Conservation (phyloP, 2,329 filamentous ascomycete species). For the Ophiocordyceps camponoti-saundersi region DNA sequence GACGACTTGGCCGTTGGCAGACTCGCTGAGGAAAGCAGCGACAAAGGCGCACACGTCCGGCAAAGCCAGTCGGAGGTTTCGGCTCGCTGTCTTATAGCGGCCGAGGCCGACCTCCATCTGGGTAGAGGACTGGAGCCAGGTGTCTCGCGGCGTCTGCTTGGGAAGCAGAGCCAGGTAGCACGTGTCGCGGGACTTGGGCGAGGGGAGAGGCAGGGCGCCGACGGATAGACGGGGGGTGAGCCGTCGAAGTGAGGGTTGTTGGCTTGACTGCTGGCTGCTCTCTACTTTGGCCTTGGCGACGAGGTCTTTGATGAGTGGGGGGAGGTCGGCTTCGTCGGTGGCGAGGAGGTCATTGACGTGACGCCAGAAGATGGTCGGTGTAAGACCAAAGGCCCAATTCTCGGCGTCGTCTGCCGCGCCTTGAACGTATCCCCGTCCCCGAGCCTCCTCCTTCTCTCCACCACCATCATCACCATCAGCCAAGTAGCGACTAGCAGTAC, state of each 20-base stretch:
- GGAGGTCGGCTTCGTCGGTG: constrained; percentile 33
- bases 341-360: constrained; percentile 43
- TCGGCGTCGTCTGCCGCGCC: constrained; percentile 91
- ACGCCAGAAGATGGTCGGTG: constrained; percentile 63
- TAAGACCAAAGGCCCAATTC: constrained; percentile 75
- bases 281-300: too few relatives aligned
- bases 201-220: constrained; percentile 13
- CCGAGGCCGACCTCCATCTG: constrained; percentile 46
- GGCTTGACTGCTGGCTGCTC: not conserved
- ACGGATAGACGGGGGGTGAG: constrained; percentile 21
- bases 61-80: constrained; percentile 62
- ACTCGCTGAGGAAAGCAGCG: constrained; percentile 15
- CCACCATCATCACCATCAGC: constrained; percentile 17
- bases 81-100: constrained; percentile 60
- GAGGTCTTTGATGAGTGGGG: too few relatives aligned
- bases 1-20: constrained; percentile 19
- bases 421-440: constrained; percentile 61
- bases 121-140: constrained; percentile 18
- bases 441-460: constrained; percentile 30
- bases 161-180: constrained; percentile 27
- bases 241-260: constrained; percentile 4
- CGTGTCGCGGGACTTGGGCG: constrained; percentile 3
- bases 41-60: constrained; percentile 43
- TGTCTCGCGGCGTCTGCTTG: constrained; percentile 24
- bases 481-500: constrained; percentile 68